A percentile compares a stretch with the other conserved stretches of the same genome.
phyloP scores from a whole-genome alignment of 352 stramenopile genomes.

The Elongisporangium senticosum region DNA sequence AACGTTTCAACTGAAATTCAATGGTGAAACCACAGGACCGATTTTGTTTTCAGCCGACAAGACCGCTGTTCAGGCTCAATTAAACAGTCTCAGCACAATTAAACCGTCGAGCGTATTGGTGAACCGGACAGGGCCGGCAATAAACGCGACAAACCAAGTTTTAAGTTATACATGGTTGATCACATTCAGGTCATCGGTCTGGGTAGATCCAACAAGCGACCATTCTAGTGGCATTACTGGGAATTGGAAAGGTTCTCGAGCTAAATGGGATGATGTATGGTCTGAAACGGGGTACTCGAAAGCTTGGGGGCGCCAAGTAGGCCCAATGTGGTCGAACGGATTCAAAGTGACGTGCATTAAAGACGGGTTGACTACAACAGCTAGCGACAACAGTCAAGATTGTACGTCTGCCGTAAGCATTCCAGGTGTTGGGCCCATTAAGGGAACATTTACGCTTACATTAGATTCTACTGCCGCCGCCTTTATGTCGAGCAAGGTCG shows the following conservation, averaged over 20 bases:
- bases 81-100: slow-evolving; percentile 92
- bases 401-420: slow-evolving; percentile 26
- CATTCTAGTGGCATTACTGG: slow-evolving; percentile 78
- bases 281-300: slow-evolving; percentile 90
- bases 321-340: slow-evolving; percentile 55
- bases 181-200: slow-evolving; percentile 92
- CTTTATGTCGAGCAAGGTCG: slow-evolving; percentile 63
- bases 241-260: slow-evolving; percentile 88
- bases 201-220: slow-evolving; percentile 89
- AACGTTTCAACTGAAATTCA: slow-evolving; percentile 92
- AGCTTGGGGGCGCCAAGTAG: slow-evolving; percentile 95
- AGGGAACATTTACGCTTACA: slow-evolving; percentile 87
- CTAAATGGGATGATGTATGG: slow-evolving; percentile 89
- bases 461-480: slow-evolving; percentile 71
- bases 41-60: slow-evolving; percentile 85
- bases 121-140: slow-evolving; percentile 34
- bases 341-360: slow-evolving; percentile 48
- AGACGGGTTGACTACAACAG: slow-evolving; percentile 57
- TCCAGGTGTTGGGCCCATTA: slow-evolving; percentile 78
- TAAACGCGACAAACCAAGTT: slow-evolving; percentile 58
- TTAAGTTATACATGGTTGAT: slow-evolving; percentile 88
- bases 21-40: slow-evolving; percentile 90
- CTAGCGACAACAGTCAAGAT: slow-evolving; percentile 44
- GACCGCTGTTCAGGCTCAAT: slow-evolving; percentile 75
- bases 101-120: slow-evolving; percentile 90